Evolutionary conservation across 192 early-diverging fungal genomes (phyloP).

Genomic region (Diversispora eburnea): DNA sequence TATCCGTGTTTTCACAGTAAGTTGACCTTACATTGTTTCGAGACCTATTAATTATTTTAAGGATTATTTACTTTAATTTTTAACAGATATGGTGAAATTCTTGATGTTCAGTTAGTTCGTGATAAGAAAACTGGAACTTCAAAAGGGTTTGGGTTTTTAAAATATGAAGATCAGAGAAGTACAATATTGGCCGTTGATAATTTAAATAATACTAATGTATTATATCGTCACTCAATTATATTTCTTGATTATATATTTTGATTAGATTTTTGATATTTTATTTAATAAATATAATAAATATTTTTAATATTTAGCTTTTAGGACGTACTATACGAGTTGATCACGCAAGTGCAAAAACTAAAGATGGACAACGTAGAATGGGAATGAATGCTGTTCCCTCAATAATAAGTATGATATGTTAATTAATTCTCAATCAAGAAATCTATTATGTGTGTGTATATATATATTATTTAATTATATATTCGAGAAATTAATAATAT

Average conservation of each 20-base stretch:
- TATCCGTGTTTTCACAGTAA: constrained; percentile 91
- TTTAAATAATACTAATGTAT: constrained; percentile 74
- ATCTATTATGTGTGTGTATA: too few species aligned
- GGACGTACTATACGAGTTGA: constrained; percentile 69
- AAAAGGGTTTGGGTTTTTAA: constrained; percentile 83
- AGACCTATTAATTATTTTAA: neutral
- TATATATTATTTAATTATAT: too few species aligned
- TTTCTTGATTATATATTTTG: neutral
- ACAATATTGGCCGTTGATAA: constrained; percentile 95
- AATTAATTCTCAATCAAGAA: too few species aligned
- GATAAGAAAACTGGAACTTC: constrained; percentile 84
- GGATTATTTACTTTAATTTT: neutral
- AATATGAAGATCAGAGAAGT: constrained; percentile 89
- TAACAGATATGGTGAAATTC: constrained; percentile 75
- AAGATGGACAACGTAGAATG: constrained; percentile 33
- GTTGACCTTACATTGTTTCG: constrained; percentile 4
- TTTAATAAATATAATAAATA: constrained; percentile 5
- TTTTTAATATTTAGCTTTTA: constrained; percentile 34
- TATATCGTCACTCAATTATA: neutral
- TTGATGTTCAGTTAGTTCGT: constrained; percentile 85
- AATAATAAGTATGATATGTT: constrained; percentile 17
- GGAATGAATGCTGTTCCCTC: constrained; percentile 54
- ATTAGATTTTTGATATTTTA: neutral
- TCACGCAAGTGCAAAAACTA: constrained; percentile 49
- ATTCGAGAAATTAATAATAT: too few species aligned